Evolutionary conservation across 2,329 filamentous ascomycete genomes (phyloP), one percentile per base, ranked within the genome.

Genomic region (Clarireedia hainanense): DNA sequence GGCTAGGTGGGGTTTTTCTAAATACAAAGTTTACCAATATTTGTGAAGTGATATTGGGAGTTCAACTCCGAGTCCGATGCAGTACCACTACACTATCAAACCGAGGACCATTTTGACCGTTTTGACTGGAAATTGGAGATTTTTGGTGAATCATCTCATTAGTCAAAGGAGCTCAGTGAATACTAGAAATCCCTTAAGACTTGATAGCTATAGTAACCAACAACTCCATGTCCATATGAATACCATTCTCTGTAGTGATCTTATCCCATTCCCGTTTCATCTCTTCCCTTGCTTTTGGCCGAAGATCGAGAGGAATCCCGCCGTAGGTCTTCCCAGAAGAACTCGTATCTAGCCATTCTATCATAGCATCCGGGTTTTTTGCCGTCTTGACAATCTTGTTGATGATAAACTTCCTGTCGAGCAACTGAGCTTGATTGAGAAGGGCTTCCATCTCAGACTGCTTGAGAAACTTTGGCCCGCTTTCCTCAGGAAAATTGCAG

Each of bases 151-250:
- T 15, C 1, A 15, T 40, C 4, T 15, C 5, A 7, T 14, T 40
- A 20, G 20, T 20, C 20, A 20, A 15, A 40, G 6, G 17, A 40
- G 10, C 14, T 12, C 17, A 40, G 6, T 12, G 2, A 9, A 15
- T 40, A 17, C 37, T 15, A 40, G 6, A 5, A 14, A 40, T 9
- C 37, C 17, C n/a, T 51, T n/a, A 51, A 17, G 27, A 27, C 23
- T 55, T 55, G 14, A 55, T 17, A 55, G 56, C 58, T 14, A 60
- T 45, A 37, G 56, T 58, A 49, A 58, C 57, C 24, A 59, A 52
- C n/a, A 60, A 34, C 6, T 58, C 52, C 52, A 60, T 57, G 7
- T 56, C n/a, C 58, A 60, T 60, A 1, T 17, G 17, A 2, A 60
- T 60, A 2, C 48, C 58, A 6, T 50, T 24, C 20, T 55, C 39